These are phyloP conservation scores for Ampelomyces quisqualis DNA, from an alignment of 2,329 filamentous ascomycete genomes.

Conservation along the genomic window DNA sequence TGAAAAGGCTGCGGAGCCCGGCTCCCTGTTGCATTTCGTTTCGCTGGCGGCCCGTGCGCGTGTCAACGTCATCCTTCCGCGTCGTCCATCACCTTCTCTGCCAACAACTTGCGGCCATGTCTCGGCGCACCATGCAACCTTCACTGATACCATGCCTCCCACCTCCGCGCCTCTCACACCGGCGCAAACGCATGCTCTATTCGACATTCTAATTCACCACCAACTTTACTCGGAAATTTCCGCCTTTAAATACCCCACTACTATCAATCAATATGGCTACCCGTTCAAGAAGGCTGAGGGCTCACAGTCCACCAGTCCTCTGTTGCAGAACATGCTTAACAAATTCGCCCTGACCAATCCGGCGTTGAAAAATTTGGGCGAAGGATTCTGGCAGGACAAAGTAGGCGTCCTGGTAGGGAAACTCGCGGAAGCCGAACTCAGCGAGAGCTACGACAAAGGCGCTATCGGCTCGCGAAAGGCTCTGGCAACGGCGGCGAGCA, in stretches of 20 bases:
- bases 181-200: constrained; percentile 52
- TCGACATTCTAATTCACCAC: constrained; percentile 57
- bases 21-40: too few species aligned
- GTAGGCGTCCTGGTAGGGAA: constrained; percentile 36
- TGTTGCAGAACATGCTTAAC: constrained; percentile 68
- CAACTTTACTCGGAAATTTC: constrained; percentile 67
- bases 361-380: constrained; percentile 62
- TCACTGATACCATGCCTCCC: constrained; percentile 16
- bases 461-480: constrained; percentile 72
- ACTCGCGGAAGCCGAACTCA: constrained; percentile 67
- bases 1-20: not conserved
- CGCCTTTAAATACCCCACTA: constrained; percentile 65
- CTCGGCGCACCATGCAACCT: constrained; percentile 5
- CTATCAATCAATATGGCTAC: constrained; percentile 67
- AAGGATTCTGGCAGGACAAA: constrained; percentile 48
- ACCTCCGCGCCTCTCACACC: constrained; percentile 41
- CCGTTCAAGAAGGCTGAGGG: constrained; percentile 59
- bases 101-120: constrained; percentile 1
- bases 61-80: constrained; percentile 4
- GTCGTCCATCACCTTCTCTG: constrained; percentile 1
- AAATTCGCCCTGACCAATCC: constrained; percentile 67
- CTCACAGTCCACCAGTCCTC: constrained; percentile 58
- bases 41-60: not conserved
- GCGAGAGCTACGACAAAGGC: constrained; percentile 81
- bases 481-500: constrained; percentile 69